Evolutionary conservation across 192 early-diverging fungal genomes (phyloP), one percentile per base, ranked within the genome.

Genomic region (Rhizophagus sp.): DNA sequence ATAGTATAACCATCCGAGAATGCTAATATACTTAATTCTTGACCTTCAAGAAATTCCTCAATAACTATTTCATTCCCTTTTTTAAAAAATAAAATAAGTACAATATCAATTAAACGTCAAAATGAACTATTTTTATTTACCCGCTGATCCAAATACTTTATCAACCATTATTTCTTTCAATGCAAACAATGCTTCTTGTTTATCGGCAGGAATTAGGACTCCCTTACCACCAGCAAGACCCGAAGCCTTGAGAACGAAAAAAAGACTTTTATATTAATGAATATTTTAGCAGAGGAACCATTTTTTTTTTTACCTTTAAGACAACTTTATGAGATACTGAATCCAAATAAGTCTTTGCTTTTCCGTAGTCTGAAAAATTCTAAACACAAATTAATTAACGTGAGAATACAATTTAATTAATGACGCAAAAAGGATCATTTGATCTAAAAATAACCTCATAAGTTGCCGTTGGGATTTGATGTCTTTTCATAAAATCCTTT

Each of bases 211-310:
- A 63, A 99, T 90, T 72, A 98, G 81, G 7, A 99, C 98, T 39
- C 98, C 98, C 88, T 99, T 99, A 72, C 97, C 98, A 49, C 95
- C 98, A 39, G 98, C 98, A 62, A 99, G 89, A 57, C 98, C 98
- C 52, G 96, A 97, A 49, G 98, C 98, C 85, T 90, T 30, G 5
- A 88, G 47, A 49, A 88, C 77, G 22, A 83, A 77, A n/a, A 70
- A 44, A 17, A 22, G 1, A 25, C 24, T 33, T 25, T 8, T 41
- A 41, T 41, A 66, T 27, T 66, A 66, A 30, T 15, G 11, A 27
- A 36, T 13, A 39, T 69, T 6, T 69, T 47, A 47, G 11, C 0
- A n/a, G 4, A 12, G 0, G 44, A 47, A 12, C 1, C 11, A 62
- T 75, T 41, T 17, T 36, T 17, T 34, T 36, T 36, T 33, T 62